Base-by-base conservation (phyloP, 768 basidiomycete species). In the Tricholomella constricta region DNA sequence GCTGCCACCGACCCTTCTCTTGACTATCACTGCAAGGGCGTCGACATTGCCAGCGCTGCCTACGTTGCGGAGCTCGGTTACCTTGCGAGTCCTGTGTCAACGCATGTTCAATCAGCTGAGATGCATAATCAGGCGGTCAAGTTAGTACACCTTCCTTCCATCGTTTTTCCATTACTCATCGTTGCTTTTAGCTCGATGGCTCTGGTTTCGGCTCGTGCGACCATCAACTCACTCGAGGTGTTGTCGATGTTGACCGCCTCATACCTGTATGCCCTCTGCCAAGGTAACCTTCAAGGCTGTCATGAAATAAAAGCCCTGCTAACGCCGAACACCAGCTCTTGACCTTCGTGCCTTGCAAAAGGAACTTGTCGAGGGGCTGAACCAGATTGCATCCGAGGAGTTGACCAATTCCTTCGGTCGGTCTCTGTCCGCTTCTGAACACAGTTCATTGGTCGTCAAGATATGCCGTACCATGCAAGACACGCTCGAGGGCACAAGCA, bases 91-190 rank as follows among this genome's bases (percentile, higher is more conserved):
- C 91, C 92, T 0, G 91, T 94, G 10, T 88, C 87, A 2, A 90
- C 89, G 0, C 86, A 89, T 59, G 83, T 91, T 44, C 90, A 94
- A 62, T 88, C 86, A 2, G 91, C 91, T 1, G 91, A 94, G 71
- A 91, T 93, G 88, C 89, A 92, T 65, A 94, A 94, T 60, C 92
- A 94, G 68, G 88, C 92, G 38, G 82, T 94, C 69, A 94, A 94
- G 89, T 91, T 57, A 55, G 88, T 74, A 6, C 47, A 31, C 25
- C 32, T 11, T 22, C 12, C 43, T 46, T 40, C 11, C 15, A 11
- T 14, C 43, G 12, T 47, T 46, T 27, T n/a, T 45, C 17, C 36
- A 38, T 27, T 7, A 22, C 40, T 57, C 9, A 54, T 38, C 46
- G 58, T 37, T 57, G 31, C n/a, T 46, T 49, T 26, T 59, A 91